Evolutionary conservation across 345 rosid genomes (phyloP).

Genomic region (Zanthoxylum bungeanum): DNA sequence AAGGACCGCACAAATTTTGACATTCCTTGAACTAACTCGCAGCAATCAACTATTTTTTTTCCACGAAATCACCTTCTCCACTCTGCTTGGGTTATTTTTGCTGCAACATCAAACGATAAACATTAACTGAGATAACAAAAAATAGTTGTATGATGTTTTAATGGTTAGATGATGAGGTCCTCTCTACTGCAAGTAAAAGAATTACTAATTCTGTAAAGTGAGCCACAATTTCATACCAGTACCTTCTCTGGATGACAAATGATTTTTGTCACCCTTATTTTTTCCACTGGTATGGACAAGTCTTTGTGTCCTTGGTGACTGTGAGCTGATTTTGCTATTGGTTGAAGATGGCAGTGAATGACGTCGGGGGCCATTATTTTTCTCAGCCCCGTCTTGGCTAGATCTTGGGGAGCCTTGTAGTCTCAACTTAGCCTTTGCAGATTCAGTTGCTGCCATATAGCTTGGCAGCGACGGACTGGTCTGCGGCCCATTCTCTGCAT

Average conservation of each 20-base stretch:
- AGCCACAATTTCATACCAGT: slow-evolving; percentile 40
- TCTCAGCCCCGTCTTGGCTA: slow-evolving; percentile 59
- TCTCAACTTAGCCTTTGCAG: slow-evolving; percentile 90
- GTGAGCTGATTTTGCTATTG: slow-evolving; percentile 61
- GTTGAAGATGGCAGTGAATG: slow-evolving; percentile 73
- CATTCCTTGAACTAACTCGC: slow-evolving; percentile 14
- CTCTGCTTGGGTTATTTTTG: slow-evolving; percentile 46
- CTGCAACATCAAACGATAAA: slow-evolving; percentile 37
- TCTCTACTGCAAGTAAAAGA: not conserved
- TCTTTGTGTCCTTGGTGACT: slow-evolving; percentile 75
- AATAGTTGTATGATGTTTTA: not conserved
- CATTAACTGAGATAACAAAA: not conserved
- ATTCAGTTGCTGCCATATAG: slow-evolving; percentile 90
- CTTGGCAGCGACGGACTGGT: slow-evolving; percentile 70
- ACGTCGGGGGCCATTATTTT: slow-evolving; percentile 52
- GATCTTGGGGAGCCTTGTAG: slow-evolving; percentile 70
- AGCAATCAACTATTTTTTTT: not conserved
- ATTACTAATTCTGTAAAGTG: not conserved
- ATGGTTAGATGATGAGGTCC: slow-evolving; percentile 5
- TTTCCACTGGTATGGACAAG: slow-evolving; percentile 48
- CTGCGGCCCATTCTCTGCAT: slow-evolving; percentile 60
- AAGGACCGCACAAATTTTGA: slow-evolving; percentile 10
- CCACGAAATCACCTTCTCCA: slow-evolving; percentile 47
- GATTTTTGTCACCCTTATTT: slow-evolving; percentile 57
- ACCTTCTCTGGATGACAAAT: slow-evolving; percentile 50